Conservation (phyloP, 805 yeast species). For the Kodamaea restingae region DNA sequence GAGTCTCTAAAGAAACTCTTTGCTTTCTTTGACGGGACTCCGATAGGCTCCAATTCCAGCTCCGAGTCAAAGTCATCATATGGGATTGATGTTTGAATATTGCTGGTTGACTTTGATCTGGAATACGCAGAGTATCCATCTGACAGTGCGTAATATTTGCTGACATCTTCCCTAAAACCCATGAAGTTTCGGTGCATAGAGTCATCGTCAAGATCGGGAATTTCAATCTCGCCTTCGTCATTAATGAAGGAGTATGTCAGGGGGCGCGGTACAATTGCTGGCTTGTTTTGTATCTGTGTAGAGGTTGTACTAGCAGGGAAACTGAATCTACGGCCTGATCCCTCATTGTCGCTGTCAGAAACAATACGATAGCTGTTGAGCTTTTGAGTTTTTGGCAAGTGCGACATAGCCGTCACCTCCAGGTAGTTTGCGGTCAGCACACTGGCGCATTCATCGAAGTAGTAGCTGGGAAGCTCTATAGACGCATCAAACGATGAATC, state of each 20-base stretch:
- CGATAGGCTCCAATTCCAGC: constrained; percentile 31
- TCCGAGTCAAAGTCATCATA: neutral
- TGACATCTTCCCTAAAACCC: neutral
- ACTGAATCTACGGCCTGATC: constrained; percentile 32
- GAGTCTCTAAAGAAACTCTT: constrained; percentile 25
- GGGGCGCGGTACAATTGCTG: neutral
- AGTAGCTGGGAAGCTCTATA: constrained; percentile 10
- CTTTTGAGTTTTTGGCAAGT: neutral
- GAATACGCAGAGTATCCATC: constrained; percentile 15
- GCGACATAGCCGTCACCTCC: constrained; percentile 7
- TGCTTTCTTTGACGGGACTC: constrained; percentile 32
- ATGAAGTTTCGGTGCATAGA: constrained; percentile 4
- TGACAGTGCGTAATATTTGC: constrained; percentile 7
- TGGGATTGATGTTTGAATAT: no score
- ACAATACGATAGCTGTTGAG: constrained; percentile 2
- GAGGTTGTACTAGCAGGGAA: constrained; percentile 29
- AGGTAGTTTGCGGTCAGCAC: constrained; percentile 11
- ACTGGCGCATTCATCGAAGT: constrained; percentile 11
- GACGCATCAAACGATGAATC: constrained; percentile 7
- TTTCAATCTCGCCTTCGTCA: constrained; percentile 35
- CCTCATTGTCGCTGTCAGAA: constrained; percentile 28
- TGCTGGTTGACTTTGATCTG: no score
- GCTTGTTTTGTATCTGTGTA: constrained; percentile 5
- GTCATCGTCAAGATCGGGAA: constrained; percentile 33
- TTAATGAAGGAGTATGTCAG: constrained; percentile 2